Percentiles rank a stretch among this genome's conserved stretches.
Evolutionary conservation across 2,329 filamentous ascomycete species (phyloP).

Genomic region (Aspergillus sp.): DNA sequence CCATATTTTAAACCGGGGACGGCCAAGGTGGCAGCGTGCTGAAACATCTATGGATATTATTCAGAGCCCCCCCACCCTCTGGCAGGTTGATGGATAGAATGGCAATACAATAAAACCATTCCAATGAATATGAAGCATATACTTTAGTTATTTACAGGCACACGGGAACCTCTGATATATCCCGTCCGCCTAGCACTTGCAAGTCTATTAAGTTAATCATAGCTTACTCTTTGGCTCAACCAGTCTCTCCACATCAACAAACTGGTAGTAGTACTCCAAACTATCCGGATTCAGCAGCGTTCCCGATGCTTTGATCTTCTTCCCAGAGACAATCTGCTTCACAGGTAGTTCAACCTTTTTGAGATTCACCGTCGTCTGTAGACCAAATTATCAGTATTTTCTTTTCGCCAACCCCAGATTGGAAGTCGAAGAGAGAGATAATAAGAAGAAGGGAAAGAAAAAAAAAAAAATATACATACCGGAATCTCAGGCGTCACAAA

Average conservation of each 20-base stretch:
- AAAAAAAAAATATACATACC: slow-evolving; percentile 49
- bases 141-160: not conserved
- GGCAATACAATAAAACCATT: not conserved
- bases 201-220: not conserved
- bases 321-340: slow-evolving; percentile 79
- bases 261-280: slow-evolving; percentile 76
- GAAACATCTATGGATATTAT: not conserved
- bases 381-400: not conserved
- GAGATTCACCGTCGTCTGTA: slow-evolving; percentile 73
- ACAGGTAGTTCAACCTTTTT: slow-evolving; percentile 85
- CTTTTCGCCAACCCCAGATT: too few relatives aligned
- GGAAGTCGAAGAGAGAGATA: not conserved
- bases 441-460: not conserved
- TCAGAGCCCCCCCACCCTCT: not conserved
- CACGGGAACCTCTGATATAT: not conserved
- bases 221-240: slow-evolving; percentile 37
- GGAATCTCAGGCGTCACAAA: slow-evolving; percentile 82
- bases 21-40: not conserved
- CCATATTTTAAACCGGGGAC: not conserved
- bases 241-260: slow-evolving; percentile 67
- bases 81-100: not conserved
- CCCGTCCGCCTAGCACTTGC: not conserved
- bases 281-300: slow-evolving; percentile 75
- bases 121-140: not conserved
- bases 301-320: slow-evolving; percentile 70